Evolutionary conservation across 2,329 filamentous ascomycete genomes (phyloP), one percentile per base, ranked within the genome.

Genomic region (Macrophomina tecta): DNA sequence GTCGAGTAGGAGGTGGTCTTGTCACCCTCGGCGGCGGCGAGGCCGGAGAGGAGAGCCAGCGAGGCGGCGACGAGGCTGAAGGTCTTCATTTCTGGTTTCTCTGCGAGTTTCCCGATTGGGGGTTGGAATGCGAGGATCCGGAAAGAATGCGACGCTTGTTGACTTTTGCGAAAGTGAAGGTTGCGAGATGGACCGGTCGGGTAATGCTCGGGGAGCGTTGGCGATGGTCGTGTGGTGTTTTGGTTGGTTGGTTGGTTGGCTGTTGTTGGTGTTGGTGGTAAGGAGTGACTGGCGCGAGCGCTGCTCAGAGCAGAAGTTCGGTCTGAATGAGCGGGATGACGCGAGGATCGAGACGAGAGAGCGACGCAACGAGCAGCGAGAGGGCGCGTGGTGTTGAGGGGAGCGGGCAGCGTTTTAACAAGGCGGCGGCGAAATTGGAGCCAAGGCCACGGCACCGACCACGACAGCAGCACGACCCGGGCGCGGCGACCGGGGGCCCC

Each of bases 21-120:
- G 66, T 77, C 78, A 63, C 77, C 65, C 68, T 76, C 78, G 73
- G 76, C 74, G 69, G 77, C 78, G 16, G 76, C 75, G 68, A 73
- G 71, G 36, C 72, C 72, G 72, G 75, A 65, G 69, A 78, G 72
- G 58, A 75, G 73, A 68, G 75, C 75, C 68, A 79, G 72, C 68
- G 76, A 71, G 69, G 74, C 68, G 68, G 76, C 42, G 70, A 77
- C 49, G 34, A 74, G 70, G 71, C 75, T 74, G 73, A 77, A 74
- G 69, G 76, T 74, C 55, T 69, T 77, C 73, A 66, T 64, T 62
- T 68, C 66, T 53, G 52, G 30, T 63, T 49, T 53, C 48, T 46
- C 16, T 45, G 8, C 23, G 46, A 32, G n/a, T 52, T 52, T 56
- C 36, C 52, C 52, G 46, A 62, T 62, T 60, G 18, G 56, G 36